Base-by-base conservation (phyloP, 257 asterid species). In the Mitragyna speciosa region DNA sequence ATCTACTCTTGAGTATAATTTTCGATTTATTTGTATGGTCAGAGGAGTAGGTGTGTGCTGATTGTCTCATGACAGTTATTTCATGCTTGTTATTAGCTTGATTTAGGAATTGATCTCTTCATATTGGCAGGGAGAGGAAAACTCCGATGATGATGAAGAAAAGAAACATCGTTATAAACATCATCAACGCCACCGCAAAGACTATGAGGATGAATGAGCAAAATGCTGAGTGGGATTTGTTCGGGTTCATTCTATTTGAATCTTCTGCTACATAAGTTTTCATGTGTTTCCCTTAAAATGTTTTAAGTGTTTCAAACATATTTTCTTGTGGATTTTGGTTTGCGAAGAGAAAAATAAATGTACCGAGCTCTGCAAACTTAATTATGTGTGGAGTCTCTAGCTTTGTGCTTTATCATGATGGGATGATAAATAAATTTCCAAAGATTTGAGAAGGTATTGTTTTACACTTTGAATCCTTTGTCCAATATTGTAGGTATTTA, bases 201-300 rank as follows among this genome's bases (percentile, higher is more conserved):
- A 84, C 51, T 75, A 70, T 45, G 87, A 82, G 17, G 85, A 84
- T 78, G 79, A 80, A 12, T 81, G 66, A 81, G 76, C 69, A 20
- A 43, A 36, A 45, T 61, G 51, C 70, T 45, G 15, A 47, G 31
- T 47, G 64, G 72, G 11, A 36, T 33, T n/a, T 76, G 49, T 20
- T 24, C 7, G 71, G 75, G 68, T 20, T 70, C 85, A 68, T 73
- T 74, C 82, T 67, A 11, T 78, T 72, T 67, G 73, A 75, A 73
- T 73, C 49, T 61, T 16, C 73, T 69, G 16, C 71, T 63, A 30
- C 73, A 84, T 77, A 77, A 80, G n/a, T 0, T 70, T 43, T 72
- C 11, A 26, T 76, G 59, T 52, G 79, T 45, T 26, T 56, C 26
- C 78, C 39, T 76, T 54, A 0, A 79, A 12, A 1, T 74, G 75